These are phyloP conservation scores for Starmerella geochares DNA, from an alignment of 805 yeast genomes.

Conservation along the genomic window DNA sequence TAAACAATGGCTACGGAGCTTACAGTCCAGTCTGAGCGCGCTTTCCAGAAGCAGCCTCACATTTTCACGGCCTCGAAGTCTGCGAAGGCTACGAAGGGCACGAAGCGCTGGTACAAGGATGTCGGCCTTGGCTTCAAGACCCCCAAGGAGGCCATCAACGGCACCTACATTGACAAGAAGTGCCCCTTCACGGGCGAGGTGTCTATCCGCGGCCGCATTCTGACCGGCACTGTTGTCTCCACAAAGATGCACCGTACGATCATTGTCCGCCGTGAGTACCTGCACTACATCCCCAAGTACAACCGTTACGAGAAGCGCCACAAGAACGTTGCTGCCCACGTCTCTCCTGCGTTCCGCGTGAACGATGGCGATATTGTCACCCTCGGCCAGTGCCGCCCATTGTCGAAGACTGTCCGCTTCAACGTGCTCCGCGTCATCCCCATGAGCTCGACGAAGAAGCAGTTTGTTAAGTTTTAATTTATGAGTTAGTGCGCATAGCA, in stretches of 20 bases:
- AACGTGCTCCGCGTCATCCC: constrained; percentile 94
- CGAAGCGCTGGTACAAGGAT: constrained; percentile 99
- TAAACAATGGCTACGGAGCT: constrained; percentile 89
- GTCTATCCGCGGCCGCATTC: constrained; percentile 98
- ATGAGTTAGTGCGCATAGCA: constrained; percentile 13
- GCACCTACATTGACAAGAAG: constrained; percentile 98
- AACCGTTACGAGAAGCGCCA: constrained; percentile 99
- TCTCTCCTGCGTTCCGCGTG: constrained; percentile 99
- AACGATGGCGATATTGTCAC: constrained; percentile 97
- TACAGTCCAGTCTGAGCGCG: constrained; percentile 99
- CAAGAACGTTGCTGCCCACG: constrained; percentile 99
- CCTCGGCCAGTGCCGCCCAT: constrained; percentile 99
- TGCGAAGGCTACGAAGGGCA: constrained; percentile 87
- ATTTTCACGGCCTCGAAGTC: constrained; percentile 99
- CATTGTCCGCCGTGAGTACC: constrained; percentile 99
- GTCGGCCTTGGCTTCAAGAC: constrained; percentile 99
- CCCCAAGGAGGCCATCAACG: constrained; percentile 97
- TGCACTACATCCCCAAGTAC: constrained; percentile 99
- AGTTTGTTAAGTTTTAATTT: constrained; percentile 89
- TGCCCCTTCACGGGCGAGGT: constrained; percentile 97
- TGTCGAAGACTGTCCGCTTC: constrained; percentile 99
- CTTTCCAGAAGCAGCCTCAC: constrained; percentile 99
- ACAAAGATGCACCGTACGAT: constrained; percentile 99
- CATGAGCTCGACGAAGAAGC: constrained; percentile 76
- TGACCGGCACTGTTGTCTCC: constrained; percentile 98